Evolutionary conservation across 2,329 filamentous ascomycete genomes (phyloP).

Genomic region (Pseudocercospora macadamiae): DNA sequence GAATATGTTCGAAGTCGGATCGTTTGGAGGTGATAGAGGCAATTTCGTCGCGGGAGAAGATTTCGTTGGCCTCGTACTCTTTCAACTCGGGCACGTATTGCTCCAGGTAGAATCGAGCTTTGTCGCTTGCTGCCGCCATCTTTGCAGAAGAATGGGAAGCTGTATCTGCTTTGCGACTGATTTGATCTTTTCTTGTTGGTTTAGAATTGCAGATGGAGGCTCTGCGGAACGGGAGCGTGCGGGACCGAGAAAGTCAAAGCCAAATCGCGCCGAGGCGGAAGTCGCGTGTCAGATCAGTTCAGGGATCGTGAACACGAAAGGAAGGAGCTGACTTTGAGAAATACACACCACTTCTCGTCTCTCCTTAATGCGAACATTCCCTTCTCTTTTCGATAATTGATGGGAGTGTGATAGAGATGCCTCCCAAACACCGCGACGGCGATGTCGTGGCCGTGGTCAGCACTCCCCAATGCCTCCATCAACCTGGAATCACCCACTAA

Average conservation of each 20-base stretch:
- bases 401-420: conserved; percentile 48
- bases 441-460: conserved; percentile 63
- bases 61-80: conserved; percentile 87
- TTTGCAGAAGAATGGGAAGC: neutral
- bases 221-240: neutral
- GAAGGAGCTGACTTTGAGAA: neutral
- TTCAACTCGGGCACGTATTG: conserved; percentile 88
- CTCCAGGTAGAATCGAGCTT: conserved; percentile 93
- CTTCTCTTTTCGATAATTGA: conserved; percentile 5
- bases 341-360: conserved; percentile 11
- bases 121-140: conserved; percentile 87
- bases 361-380: conserved; percentile 11
- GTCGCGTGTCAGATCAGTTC: conserved; percentile 1
- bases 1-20: conserved; percentile 88
- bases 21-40: conserved; percentile 84
- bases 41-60: conserved; percentile 92
- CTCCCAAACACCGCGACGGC: conserved; percentile 64
- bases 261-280: conserved; percentile 8
- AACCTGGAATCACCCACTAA: conserved; percentile 24
- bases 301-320: conserved; percentile 6
- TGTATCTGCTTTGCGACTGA: neutral
- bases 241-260: neutral
- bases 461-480: conserved; percentile 33
- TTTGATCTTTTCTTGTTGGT: neutral
- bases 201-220: neutral